Percentiles rank a stretch among this genome's conserved stretches.
Evolutionary conservation across 495 filamentous ascomycete species (phyloP).

Genomic region (Penicillium riverlandense): DNA sequence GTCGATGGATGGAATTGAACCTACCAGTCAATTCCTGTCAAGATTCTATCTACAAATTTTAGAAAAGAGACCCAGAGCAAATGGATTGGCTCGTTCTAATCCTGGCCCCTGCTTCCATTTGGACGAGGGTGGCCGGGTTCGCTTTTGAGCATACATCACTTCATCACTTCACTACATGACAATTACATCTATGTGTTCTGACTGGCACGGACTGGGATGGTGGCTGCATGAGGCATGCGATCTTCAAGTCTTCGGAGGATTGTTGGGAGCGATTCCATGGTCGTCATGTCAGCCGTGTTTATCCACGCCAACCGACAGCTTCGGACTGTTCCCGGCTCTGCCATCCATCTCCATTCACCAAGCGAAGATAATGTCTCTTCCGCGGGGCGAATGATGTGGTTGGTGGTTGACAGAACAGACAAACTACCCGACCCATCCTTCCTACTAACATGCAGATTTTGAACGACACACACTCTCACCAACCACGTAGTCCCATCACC

Average conservation of each 20-base stretch:
- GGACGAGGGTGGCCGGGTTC: constrained; percentile 33
- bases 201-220: constrained; percentile 2
- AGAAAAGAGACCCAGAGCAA: constrained; percentile 40
- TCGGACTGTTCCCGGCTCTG: no score
- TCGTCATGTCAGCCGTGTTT: no score
- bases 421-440: no score
- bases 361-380: no score
- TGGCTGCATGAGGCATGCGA: background rate
- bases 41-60: constrained; percentile 35
- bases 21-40: background rate
- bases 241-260: background rate
- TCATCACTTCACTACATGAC: no score
- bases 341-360: no score
- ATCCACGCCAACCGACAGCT: no score
- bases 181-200: background rate
- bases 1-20: constrained; percentile 18
- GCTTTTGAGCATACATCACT: constrained; percentile 41
- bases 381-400: no score
- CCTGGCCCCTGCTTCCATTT: constrained; percentile 29
- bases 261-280: no score
- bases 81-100: constrained; percentile 40
- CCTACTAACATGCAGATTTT: background rate
- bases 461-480: background rate
- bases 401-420: no score
- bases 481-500: background rate